A percentile compares a stretch with the other conserved stretches of the same genome.
Conservation (phyloP, 2,329 filamentous ascomycete genomes). For the Pezicula neosporulosa region DNA sequence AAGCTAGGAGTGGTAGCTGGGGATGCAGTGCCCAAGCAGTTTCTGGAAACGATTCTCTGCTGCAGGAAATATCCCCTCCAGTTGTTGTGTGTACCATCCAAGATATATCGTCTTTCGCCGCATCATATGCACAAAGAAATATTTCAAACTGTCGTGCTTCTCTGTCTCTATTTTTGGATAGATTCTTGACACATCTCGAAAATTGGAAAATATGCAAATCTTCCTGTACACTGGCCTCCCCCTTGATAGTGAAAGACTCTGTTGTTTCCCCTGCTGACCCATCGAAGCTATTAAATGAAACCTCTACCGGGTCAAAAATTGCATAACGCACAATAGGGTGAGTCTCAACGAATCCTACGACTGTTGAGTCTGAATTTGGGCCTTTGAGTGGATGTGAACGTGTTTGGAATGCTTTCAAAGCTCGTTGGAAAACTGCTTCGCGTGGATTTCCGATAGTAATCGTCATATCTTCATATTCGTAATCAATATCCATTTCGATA, state of each 20-base stretch:
- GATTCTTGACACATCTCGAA: neutral
- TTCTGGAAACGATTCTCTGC: neutral
- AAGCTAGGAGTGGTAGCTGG: slow-evolving; percentile 1
- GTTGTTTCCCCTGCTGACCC: neutral
- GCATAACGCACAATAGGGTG: neutral
- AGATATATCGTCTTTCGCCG: neutral
- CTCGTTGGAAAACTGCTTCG: neutral
- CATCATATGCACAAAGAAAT: neutral
- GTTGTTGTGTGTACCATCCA: slow-evolving; percentile 3
- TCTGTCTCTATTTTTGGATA: neutral
- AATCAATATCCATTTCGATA: neutral
- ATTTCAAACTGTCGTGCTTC: slow-evolving; percentile 3
- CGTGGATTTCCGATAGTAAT: neutral
- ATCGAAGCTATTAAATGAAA: neutral
- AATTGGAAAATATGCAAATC: slow-evolving; percentile 1
- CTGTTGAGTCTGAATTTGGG: neutral
- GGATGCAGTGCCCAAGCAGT: slow-evolving; percentile 2
- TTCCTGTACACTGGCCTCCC: neutral
- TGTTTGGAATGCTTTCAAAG: neutral
- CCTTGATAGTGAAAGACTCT: neutral
- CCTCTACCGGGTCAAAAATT: neutral
- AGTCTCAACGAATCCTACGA: neutral
- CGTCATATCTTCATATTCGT: neutral
- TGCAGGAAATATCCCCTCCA: neutral
- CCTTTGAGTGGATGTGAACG: neutral